Evolutionary conservation across 805 yeast species (phyloP), one percentile per base, ranked within the genome.

Genomic region (Candida chauliodis): DNA sequence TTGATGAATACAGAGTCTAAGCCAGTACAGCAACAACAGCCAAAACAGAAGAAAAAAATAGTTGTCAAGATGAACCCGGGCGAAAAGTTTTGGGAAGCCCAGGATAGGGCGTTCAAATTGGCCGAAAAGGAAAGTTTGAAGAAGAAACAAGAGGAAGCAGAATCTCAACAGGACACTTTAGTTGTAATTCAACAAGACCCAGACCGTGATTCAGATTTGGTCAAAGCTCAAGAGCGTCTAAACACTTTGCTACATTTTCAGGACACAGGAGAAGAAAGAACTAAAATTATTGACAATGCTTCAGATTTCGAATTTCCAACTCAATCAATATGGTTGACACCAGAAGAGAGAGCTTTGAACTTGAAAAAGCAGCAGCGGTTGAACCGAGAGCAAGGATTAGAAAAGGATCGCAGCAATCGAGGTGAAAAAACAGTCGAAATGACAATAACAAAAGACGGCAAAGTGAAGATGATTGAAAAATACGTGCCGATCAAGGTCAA

Each of bases 201-300:
- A 30, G 69, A 71, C 39, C 52, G 63, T 26, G 81, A 80, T 46
- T 72, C 76, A 0, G 90, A 82, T 29, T 60, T 86, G 25, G 46
- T 67, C 3, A 69, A 70, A 40, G 99, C 99, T 0, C 83, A 85
- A 48, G 77, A 76, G 31, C 67, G 90, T 36, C 63, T 93, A 34
- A 85, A 86, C 22, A 82, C 78, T 22, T 63, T 93, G 34, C 65
- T 93, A 30, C 75, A 79, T 44, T 93, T 81, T 58, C 99, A 93
- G 57, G 86, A 77, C 2, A 79, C 90, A 13, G 85, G 95, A 5
- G 86, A 90, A 1, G 95, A 88, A 56, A 72, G 99, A 56, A 93
- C 99, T 0, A 79, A 78, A 49, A 88, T 93, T 45, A 90, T 95
- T 27, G 99, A 93, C 56, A 82, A 87, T 54, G 96, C 95, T 0